phyloP scores from a whole-genome alignment of 202 grass and related monocot genomes.

The Setaria italica region DNA sequence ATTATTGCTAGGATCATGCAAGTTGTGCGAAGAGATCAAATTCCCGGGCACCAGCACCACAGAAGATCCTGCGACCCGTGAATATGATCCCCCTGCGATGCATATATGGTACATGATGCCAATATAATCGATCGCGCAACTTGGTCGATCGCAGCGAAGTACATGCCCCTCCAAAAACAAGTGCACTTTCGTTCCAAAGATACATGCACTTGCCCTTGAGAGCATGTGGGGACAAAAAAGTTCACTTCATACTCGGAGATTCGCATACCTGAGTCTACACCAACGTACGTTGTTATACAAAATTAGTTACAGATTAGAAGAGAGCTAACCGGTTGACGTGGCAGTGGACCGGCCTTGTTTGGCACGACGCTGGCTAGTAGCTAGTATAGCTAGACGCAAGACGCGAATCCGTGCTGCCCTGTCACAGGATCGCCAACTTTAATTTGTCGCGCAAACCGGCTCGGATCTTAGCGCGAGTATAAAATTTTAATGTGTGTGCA shows the following conservation, averaged over 20 bases:
- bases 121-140: not conserved
- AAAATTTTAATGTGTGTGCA: not conserved
- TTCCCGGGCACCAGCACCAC: not conserved
- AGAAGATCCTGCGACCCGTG: constrained; percentile 38
- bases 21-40: constrained; percentile 13
- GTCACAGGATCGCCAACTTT: constrained; percentile 11
- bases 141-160: not conserved
- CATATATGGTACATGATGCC: not conserved
- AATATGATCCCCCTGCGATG: not conserved
- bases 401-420: constrained; percentile 28
- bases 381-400: not conserved
- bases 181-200: not conserved
- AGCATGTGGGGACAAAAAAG: not conserved
- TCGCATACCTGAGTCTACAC: constrained; percentile 26
- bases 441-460: not conserved
- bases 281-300: not conserved
- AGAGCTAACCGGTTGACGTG: not conserved
- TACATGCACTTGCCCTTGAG: not conserved
- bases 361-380: not conserved
- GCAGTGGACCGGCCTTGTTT: not conserved
- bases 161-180: not conserved
- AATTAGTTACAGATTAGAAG: no score
- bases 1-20: constrained; percentile 15
- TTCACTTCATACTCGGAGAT: not conserved
- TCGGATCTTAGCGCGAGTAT: not conserved